Evolutionary conservation across 2,329 filamentous ascomycete species (phyloP).

Genomic region (Pseudocercospora musae): DNA sequence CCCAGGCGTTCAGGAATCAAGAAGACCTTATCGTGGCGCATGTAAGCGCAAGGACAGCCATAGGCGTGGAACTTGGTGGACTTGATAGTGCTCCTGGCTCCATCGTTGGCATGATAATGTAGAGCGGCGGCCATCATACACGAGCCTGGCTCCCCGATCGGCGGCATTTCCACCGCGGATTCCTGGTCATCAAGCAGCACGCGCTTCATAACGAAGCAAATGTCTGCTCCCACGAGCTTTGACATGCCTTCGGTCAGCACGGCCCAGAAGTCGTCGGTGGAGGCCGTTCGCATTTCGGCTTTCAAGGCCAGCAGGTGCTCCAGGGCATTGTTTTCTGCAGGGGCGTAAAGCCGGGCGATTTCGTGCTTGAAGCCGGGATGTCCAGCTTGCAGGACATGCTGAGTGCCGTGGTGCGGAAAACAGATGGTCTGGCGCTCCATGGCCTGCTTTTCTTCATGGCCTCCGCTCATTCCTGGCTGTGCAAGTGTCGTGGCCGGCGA

Average conservation of each 20-base stretch:
- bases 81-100: conserved; percentile 53
- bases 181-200: conserved; percentile 59
- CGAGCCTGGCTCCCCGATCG: conserved; percentile 58
- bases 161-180: conserved; percentile 58
- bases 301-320: conserved; percentile 62
- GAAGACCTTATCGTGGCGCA: conserved; percentile 70
- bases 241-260: conserved; percentile 63
- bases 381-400: conserved; percentile 25
- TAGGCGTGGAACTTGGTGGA: conserved; percentile 64
- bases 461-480: conserved; percentile 8
- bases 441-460: conserved; percentile 1
- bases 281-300: conserved; percentile 49
- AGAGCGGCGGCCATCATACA: conserved; percentile 64
- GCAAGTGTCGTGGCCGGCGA: not conserved
- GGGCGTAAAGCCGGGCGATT: conserved; percentile 23
- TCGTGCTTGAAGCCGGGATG: conserved; percentile 27
- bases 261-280: conserved; percentile 62
- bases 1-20: conserved; percentile 61
- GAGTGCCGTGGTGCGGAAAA: conserved; percentile 29
- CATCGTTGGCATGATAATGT: conserved; percentile 59
- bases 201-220: conserved; percentile 65
- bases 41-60: conserved; percentile 63
- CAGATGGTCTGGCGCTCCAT: conserved; percentile 29
- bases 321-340: conserved; percentile 58
- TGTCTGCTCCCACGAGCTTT: conserved; percentile 61